phyloP scores from a whole-genome alignment of 495 filamentous ascomycete genomes.

The Recurvomyces mirabilis region DNA sequence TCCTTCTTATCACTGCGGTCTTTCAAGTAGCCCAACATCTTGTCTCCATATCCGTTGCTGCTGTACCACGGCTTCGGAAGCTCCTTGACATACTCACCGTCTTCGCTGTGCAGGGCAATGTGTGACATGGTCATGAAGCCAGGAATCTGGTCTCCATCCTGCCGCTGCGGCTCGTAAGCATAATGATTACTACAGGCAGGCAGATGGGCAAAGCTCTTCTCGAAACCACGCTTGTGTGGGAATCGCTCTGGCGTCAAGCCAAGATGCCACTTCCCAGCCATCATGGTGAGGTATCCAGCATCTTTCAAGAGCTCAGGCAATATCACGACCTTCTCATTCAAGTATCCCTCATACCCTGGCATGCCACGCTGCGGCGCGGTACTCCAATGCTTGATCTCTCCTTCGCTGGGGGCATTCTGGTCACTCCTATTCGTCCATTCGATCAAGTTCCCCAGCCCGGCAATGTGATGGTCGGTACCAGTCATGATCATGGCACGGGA shows the following conservation, averaged over 20 bases:
- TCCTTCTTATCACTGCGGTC: slow-evolving; percentile 40
- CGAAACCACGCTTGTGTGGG: slow-evolving; percentile 24
- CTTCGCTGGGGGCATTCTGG: slow-evolving; percentile 30
- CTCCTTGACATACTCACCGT: slow-evolving; percentile 43
- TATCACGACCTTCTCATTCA: slow-evolving; percentile 51
- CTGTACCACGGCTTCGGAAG: slow-evolving; percentile 38
- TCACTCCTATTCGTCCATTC: slow-evolving; percentile 30
- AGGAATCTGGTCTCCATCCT: slow-evolving; percentile 21
- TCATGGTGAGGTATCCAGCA: slow-evolving; percentile 50
- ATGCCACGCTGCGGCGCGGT: slow-evolving; percentile 34
- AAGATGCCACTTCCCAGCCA: slow-evolving; percentile 51
- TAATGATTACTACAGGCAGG: slow-evolving; percentile 53
- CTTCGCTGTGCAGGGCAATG: slow-evolving; percentile 47
- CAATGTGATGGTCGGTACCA: slow-evolving; percentile 44
- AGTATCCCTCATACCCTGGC: slow-evolving; percentile 56
- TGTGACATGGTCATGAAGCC: slow-evolving; percentile 30
- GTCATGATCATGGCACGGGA: slow-evolving; percentile 47
- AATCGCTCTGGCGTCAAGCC: slow-evolving; percentile 25
- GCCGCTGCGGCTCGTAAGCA: slow-evolving; percentile 44
- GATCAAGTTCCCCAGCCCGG: slow-evolving; percentile 38
- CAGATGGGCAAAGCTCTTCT: slow-evolving; percentile 40
- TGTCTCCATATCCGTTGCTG: slow-evolving; percentile 31
- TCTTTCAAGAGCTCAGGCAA: slow-evolving; percentile 52
- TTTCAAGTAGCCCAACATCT: slow-evolving; percentile 32
- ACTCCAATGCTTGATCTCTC: slow-evolving; percentile 25